A percentile compares a stretch with the other conserved stretches of the same genome.
phyloP scores from a whole-genome alignment of 2,329 filamentous ascomycete species.

The Penicillium vulpinum region DNA sequence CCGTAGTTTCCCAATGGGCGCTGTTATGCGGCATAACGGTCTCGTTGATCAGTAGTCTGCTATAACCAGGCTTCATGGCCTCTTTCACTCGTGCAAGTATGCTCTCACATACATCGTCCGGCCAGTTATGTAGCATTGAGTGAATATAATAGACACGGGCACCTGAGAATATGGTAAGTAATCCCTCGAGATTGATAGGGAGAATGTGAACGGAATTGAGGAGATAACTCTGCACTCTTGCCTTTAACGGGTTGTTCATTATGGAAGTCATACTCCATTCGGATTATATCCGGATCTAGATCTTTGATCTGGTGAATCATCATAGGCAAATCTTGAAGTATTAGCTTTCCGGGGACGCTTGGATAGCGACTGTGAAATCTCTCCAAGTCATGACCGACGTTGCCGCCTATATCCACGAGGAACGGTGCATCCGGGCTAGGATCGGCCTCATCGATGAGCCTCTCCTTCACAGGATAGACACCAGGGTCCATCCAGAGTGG shows the following conservation, averaged over 20 bases:
- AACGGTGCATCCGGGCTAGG: not conserved
- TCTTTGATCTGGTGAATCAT: slow-evolving; percentile 1
- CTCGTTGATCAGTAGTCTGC: slow-evolving; percentile 3
- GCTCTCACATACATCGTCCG: slow-evolving; percentile 3
- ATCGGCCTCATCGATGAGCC: not conserved
- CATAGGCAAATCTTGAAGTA: slow-evolving; percentile 5
- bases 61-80: slow-evolving; percentile 6
- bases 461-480: slow-evolving; percentile 1
- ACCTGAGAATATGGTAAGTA: not conserved
- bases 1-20: slow-evolving; percentile 6
- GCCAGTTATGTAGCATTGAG: not conserved
- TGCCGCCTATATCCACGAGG: slow-evolving; percentile 1
- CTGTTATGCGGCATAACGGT: not conserved
- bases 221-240: not conserved
- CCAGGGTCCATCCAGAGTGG: not conserved
- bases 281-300: slow-evolving; percentile 1
- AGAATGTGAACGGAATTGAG: not conserved
- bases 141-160: slow-evolving; percentile 5
- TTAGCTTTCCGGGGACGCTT: not conserved
- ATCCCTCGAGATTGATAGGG: not conserved
- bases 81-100: slow-evolving; percentile 1
- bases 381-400: not conserved
- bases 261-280: slow-evolving; percentile 9
- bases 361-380: slow-evolving; percentile 1
- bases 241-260: not conserved